These are phyloP conservation scores for Posidonia oceanica DNA, from an alignment of 116 monocot species.

Conservation along the genomic window DNA sequence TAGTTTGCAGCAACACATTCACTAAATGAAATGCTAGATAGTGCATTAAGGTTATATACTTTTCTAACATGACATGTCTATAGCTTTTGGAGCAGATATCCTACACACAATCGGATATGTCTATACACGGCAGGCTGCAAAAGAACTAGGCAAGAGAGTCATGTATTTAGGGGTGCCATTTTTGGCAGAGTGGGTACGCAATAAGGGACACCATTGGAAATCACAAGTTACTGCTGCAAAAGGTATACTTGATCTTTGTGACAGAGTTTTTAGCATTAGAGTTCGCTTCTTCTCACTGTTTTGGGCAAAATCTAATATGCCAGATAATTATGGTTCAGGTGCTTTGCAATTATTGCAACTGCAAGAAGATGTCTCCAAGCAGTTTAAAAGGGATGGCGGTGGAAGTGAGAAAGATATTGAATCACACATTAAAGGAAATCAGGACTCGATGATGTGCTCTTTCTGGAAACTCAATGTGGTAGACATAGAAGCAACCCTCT, in stretches of 20 bases:
- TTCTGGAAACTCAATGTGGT: slow-evolving; percentile 86
- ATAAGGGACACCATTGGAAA: slow-evolving; percentile 76
- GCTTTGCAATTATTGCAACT: slow-evolving; percentile 75
- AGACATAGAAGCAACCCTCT: slow-evolving; percentile 76
- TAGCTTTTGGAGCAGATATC: slow-evolving; percentile 65
- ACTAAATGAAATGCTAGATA: not conserved
- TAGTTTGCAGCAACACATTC: not conserved
- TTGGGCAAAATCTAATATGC: not conserved
- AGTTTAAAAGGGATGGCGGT: slow-evolving; percentile 38
- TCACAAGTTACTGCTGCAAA: slow-evolving; percentile 87
- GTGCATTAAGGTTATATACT: not conserved
- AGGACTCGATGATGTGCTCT: slow-evolving; percentile 64
- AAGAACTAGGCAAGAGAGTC: slow-evolving; percentile 75
- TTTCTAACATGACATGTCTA: not conserved
- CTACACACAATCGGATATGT: slow-evolving; percentile 71
- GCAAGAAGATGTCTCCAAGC: slow-evolving; percentile 61
- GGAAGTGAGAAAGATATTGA: slow-evolving; percentile 48
- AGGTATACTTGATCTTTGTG: slow-evolving; percentile 16
- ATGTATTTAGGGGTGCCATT: slow-evolving; percentile 82
- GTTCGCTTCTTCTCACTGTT: not conserved
- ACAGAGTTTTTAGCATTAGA: no score
- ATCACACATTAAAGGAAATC: slow-evolving; percentile 42
- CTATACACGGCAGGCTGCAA: slow-evolving; percentile 71
- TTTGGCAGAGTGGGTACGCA: slow-evolving; percentile 73
- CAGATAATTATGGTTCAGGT: slow-evolving; percentile 23